A percentile compares a stretch with the other conserved stretches of the same genome.
phyloP scores from a whole-genome alignment of 345 rosid species.

The Eucalyptus microcorys region DNA sequence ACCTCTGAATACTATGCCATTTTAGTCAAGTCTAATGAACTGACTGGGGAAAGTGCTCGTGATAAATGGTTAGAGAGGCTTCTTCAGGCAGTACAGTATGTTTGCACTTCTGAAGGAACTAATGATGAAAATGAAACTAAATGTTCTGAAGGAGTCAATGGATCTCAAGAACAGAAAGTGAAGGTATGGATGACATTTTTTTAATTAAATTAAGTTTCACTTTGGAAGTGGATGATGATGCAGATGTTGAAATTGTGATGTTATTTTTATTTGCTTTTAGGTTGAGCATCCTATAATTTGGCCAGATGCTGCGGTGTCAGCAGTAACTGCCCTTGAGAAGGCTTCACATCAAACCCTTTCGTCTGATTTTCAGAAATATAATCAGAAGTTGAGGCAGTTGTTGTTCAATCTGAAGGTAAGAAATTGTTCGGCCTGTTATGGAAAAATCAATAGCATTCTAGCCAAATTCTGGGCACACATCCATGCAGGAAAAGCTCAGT shows the following conservation, averaged over 20 bases:
- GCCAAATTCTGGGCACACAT: not conserved
- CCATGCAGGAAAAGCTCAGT: not conserved
- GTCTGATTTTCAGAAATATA: conserved; percentile 74
- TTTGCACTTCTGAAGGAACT: conserved; percentile 36
- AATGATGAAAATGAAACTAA: conserved; percentile 19
- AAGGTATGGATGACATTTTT: conserved; percentile 17
- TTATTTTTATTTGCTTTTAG: conserved; percentile 20
- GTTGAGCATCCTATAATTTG: conserved; percentile 39
- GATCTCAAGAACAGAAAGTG: conserved; percentile 26
- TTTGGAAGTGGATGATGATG: not conserved
- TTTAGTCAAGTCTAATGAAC: conserved; percentile 40
- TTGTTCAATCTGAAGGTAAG: conserved; percentile 82
- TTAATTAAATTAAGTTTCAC: not conserved
- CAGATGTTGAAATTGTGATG: not conserved
- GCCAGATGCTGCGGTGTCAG: conserved; percentile 86
- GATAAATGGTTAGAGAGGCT: conserved; percentile 91
- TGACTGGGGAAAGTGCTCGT: conserved; percentile 70
- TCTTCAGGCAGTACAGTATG: conserved; percentile 58
- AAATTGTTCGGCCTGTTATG: not conserved
- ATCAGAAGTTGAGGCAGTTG: conserved; percentile 77
- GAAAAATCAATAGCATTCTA: not conserved
- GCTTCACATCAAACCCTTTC: conserved; percentile 65
- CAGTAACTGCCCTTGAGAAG: conserved; percentile 74
- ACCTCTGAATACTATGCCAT: conserved; percentile 41
- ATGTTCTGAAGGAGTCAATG: conserved; percentile 13